Conservation (phyloP, 2,329 filamentous ascomycete genomes). For the Fonsecaea nubica region DNA sequence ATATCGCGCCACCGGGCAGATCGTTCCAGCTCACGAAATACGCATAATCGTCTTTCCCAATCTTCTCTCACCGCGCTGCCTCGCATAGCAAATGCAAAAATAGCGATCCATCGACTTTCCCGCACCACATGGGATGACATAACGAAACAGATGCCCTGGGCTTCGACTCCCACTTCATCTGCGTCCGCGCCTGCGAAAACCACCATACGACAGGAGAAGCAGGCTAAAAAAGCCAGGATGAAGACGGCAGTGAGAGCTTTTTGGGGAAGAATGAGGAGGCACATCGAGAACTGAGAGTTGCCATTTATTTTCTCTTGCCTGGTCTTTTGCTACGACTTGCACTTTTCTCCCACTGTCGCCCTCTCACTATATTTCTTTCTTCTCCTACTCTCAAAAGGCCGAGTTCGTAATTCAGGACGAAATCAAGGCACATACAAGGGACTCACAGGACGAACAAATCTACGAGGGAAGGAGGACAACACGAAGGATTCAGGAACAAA, state of each 20-base stretch:
- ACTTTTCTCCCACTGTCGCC: neutral
- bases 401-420: neutral
- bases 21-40: neutral
- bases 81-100: neutral
- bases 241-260: neutral
- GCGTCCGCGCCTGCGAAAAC: neutral
- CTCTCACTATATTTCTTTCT: neutral
- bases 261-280: neutral
- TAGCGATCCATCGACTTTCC: neutral
- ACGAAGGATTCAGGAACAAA: neutral
- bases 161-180: neutral
- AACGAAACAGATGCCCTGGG: neutral
- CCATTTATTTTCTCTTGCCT: neutral
- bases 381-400: neutral
- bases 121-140: neutral
- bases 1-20: slow-evolving; percentile 21
- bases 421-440: neutral
- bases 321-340: neutral
- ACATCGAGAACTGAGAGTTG: neutral
- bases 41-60: neutral
- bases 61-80: neutral
- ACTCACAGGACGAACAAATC: neutral
- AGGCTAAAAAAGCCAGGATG: neutral
- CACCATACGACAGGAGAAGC: neutral
- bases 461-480: neutral